These are phyloP conservation scores for Saprolegnia diclina DNA, from an alignment of 352 stramenopile species.

Conservation along the genomic window DNA sequence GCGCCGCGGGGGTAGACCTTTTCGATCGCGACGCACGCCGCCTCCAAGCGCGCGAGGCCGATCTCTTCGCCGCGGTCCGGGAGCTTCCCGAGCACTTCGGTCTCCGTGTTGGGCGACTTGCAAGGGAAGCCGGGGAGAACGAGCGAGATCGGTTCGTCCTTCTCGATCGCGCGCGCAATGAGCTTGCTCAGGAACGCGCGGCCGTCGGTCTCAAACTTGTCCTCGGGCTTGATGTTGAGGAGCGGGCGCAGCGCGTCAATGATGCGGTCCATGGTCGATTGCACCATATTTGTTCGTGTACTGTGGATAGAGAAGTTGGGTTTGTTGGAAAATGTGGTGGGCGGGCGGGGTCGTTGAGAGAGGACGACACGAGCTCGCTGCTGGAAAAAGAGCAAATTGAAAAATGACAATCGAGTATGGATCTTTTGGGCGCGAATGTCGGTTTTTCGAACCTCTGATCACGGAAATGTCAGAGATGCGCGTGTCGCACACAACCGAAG, in stretches of 20 bases:
- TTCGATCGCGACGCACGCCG: constrained; percentile 6
- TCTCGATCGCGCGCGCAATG: background rate
- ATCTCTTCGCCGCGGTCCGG: constrained; percentile 28
- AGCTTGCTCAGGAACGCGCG: background rate
- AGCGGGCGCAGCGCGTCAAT: background rate
- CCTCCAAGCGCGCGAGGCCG: constrained; percentile 21
- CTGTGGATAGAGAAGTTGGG: background rate
- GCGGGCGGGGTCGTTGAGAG: too few relatives aligned
- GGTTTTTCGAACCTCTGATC: background rate
- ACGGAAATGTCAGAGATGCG: background rate
- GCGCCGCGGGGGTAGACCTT: constrained; percentile 17
- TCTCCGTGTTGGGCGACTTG: constrained; percentile 24
- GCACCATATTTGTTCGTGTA: background rate
- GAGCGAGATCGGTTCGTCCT: constrained; percentile 13
- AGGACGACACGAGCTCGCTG: too few relatives aligned
- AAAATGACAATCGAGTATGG: background rate
- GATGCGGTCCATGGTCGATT: background rate
- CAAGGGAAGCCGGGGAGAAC: constrained; percentile 25
- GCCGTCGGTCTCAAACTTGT: background rate
- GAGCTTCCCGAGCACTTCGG: constrained; percentile 19
- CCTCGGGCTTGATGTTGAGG: background rate
- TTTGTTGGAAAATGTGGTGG: background rate
- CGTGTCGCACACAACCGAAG: background rate
- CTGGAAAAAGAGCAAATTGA: background rate
- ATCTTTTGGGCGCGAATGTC: background rate